Base-by-base conservation (phyloP, 495 filamentous ascomycete species). In the Zalerion maritima region DNA sequence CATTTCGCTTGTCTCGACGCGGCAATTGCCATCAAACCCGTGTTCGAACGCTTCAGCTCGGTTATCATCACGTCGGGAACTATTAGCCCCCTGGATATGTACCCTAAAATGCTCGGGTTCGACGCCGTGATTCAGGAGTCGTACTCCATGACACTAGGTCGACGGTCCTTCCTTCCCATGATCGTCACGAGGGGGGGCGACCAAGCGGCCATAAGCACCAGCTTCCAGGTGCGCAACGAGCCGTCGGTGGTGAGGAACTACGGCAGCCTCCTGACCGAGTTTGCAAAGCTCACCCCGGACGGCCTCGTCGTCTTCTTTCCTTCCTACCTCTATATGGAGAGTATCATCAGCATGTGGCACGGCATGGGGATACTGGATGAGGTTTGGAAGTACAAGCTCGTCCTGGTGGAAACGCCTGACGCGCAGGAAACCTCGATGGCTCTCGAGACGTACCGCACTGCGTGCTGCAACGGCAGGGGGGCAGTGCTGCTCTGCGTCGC, bases 221-320 rank as follows among this genome's bases (percentile, higher is more conserved):
- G 78, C 28, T 99, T 99, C 53, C 75, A 89, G 40, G 84, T 92
- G 38, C 76, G 91, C 34, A 94, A 94, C 43, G 91, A 99, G 40
- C 84, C 83, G 1, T 76, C 75, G 40, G 85, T 94, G 6, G 81
- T 96, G 8, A 73, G 91, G 21, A 99, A 99, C 50, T 99, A 94
- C 43, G 91, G 91, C 21, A 82, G 74, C 35, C 64, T 99, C 4
- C 59, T 99, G 11, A 82, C 83, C 14, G 91, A 96, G 45, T 94
- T 99, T 44, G 72, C 83, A 20, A 85, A 79, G 50, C 74, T 94
- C 39, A 96, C 89, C 0, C 91, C 91, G 0, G 91, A 99, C 42
- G 91, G 91, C 29, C 73, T 99, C 54, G 89, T 96, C 18, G 91
- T 99, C 26, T 99, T 99, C 64, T 99, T 99, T 54, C 91, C 91